Evolutionary conservation across 176 grass and related monocot genomes (phyloP), one percentile per base, ranked within the genome.

Genomic region (Eragrostis nindensis): DNA sequence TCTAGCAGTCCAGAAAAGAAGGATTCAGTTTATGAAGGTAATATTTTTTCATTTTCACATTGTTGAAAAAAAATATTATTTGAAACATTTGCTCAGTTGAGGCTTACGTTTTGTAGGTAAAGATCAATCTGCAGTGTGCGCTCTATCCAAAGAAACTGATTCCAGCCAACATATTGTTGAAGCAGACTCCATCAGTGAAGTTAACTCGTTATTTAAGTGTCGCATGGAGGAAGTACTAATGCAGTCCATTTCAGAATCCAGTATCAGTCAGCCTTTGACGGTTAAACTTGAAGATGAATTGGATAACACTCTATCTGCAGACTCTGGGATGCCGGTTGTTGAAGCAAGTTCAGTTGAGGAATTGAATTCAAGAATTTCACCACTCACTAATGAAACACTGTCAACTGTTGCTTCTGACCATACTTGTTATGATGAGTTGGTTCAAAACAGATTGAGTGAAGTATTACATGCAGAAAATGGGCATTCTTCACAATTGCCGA

Each of bases 181-280:
- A 83, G 53, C 27, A 47, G 68, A 73, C 22, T 60, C 75, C 64
- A 83, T 86, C 21, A 64, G 45, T 32, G 79, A 83, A 61, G 21
- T 80, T 1, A 86, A 76, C 41, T 86, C 53, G 2, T 17, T 80
- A 1, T 85, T 86, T 62, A 88, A 80, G 82, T 73, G 75, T 41
- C 78, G 83, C 39, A 77, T 83, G 86, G 68, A 83, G 32, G 79
- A 86, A 65, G 86, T 75, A 50, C 55, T 79, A 19, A 63, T 49
- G 16, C 74, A 83, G 18, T 92, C 86, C 65, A 68, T 86, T 83
- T 84, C 86, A 59, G 83, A 91, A 46, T 40, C 57, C 0, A 45
- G 48, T 30, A 40, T 88, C 15, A 45, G 50, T 32, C 52, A 88
- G 36, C 86, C 85, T 3, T 63, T 80, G 73, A 65, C 30, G 3